Evolutionary conservation across 495 filamentous ascomycete species (phyloP).

Genomic region (Sordaria brevicollis): DNA sequence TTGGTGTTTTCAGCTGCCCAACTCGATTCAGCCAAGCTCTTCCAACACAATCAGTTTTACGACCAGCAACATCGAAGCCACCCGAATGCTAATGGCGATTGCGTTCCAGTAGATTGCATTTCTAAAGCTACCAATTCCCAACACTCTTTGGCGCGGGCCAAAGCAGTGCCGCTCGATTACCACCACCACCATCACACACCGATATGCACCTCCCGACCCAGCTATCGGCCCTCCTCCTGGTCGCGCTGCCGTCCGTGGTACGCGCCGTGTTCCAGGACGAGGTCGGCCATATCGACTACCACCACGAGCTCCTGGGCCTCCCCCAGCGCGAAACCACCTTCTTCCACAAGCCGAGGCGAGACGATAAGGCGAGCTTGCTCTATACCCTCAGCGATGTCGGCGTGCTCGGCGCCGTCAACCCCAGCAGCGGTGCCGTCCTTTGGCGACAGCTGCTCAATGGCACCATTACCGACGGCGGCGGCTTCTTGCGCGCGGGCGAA

Average conservation of each 20-base stretch:
- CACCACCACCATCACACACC: background rate
- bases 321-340: slow-evolving; percentile 79
- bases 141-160: background rate
- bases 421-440: slow-evolving; percentile 68
- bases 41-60: background rate
- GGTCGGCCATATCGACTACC: slow-evolving; percentile 86
- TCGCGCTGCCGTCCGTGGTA: slow-evolving; percentile 30
- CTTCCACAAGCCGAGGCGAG: slow-evolving; percentile 75
- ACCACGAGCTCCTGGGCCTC: slow-evolving; percentile 76
- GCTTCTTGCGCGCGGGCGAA: slow-evolving; percentile 60
- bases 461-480: slow-evolving; percentile 27
- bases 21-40: background rate
- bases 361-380: slow-evolving; percentile 77
- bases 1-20: background rate
- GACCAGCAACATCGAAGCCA: background rate
- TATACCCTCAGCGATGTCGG: slow-evolving; percentile 80
- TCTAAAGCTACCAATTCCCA: background rate
- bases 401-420: slow-evolving; percentile 81
- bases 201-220: background rate
- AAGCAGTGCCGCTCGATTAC: background rate
- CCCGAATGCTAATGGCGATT: background rate
- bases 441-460: slow-evolving; percentile 66
- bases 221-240: slow-evolving; percentile 14
- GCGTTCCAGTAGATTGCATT: background rate
- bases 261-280: slow-evolving; percentile 80